Percentiles rank a stretch among this genome's conserved stretches.
These are phyloP conservation scores for Aegilops bicornis DNA, from an alignment of 176 grass and related monocot species.

Conservation along the genomic window DNA sequence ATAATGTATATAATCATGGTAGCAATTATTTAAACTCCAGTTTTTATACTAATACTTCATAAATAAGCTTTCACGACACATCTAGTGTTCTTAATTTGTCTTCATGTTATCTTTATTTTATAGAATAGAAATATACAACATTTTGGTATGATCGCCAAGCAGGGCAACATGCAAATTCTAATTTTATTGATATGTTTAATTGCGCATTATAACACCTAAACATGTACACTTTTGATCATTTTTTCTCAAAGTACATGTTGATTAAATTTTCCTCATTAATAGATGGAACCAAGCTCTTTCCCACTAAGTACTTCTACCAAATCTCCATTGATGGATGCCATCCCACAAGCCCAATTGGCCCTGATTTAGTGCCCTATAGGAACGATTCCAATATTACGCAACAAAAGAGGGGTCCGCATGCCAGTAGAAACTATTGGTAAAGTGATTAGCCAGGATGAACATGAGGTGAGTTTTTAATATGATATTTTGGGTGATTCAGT, in stretches of 20 bases:
- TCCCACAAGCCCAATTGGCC: neutral
- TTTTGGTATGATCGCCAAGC: neutral
- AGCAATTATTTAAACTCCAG: neutral
- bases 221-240: too few species aligned
- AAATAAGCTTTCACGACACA: neutral
- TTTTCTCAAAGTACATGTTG: neutral
- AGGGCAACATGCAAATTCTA: neutral
- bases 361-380: neutral
- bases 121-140: neutral
- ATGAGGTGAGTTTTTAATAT: neutral
- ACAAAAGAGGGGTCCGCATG: neutral
- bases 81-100: neutral
- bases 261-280: neutral
- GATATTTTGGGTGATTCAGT: neutral
- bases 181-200: neutral
- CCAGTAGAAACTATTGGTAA: neutral
- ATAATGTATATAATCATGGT: neutral
- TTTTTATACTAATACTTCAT: neutral
- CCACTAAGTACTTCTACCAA: neutral
- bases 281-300: neutral
- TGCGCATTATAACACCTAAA: too few species aligned
- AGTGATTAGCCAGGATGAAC: neutral
- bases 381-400: constrained; percentile 6
- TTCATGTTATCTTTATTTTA: neutral
- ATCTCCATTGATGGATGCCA: neutral